Conservation (phyloP, 371 early-diverging fungal genomes). For the Phascolomyces articulosus region DNA sequence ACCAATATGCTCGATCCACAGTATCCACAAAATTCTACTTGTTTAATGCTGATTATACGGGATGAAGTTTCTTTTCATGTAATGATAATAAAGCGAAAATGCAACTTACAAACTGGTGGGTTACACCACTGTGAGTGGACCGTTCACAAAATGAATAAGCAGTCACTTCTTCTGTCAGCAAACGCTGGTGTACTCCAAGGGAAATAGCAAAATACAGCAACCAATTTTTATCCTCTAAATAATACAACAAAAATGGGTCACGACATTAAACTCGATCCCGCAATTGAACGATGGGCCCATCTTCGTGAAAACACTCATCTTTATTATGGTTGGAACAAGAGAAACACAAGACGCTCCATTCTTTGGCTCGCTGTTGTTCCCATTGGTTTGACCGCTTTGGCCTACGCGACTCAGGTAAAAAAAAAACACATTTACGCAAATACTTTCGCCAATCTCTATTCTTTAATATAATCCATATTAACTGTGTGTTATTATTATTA, state of each 20-base stretch:
- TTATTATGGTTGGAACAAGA: slow-evolving; percentile 57
- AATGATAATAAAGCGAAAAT: too few relatives aligned
- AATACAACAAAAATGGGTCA: slow-evolving; percentile 14
- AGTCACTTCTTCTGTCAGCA: too few relatives aligned
- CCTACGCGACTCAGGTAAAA: slow-evolving; percentile 56
- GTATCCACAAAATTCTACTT: too few relatives aligned
- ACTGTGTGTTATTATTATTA: too few relatives aligned
- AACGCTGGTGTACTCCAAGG: too few relatives aligned
- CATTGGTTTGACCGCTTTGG: slow-evolving; percentile 51
- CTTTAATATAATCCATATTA: not conserved
- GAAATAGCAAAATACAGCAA: not conserved
- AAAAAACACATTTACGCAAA: not conserved
- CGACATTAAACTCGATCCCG: slow-evolving; percentile 55
- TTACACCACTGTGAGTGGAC: too few relatives aligned
- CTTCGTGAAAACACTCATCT: slow-evolving; percentile 67
- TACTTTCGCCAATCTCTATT: not conserved
- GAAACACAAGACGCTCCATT: slow-evolving; percentile 49
- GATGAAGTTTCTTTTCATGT: too few relatives aligned
- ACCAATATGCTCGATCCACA: too few relatives aligned
- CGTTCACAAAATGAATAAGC: too few relatives aligned
- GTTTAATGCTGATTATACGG: too few relatives aligned
- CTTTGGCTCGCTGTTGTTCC: slow-evolving; percentile 59
- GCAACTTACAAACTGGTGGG: too few relatives aligned
- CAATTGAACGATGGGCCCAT: slow-evolving; percentile 68
- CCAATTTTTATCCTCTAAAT: not conserved